Percentiles rank a stretch among this genome's conserved stretches.
These are phyloP conservation scores for Cladosporium sp. DNA, from an alignment of 2,329 filamentous ascomycete species.

Conservation along the genomic window DNA sequence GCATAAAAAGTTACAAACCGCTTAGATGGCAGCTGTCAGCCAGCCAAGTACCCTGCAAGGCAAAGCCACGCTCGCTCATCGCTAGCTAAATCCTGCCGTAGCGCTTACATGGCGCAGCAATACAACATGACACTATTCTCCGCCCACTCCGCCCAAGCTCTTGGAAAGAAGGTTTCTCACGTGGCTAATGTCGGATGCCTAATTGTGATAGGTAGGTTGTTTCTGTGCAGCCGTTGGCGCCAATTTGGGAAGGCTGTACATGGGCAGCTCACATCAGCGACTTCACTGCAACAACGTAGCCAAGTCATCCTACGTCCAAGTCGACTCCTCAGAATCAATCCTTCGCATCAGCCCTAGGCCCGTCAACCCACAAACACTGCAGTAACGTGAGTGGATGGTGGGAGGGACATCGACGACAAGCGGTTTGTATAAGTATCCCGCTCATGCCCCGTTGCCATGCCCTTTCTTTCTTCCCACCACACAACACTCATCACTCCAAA, in stretches of 20 bases:
- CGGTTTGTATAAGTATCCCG: conserved; percentile 24
- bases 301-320: not conserved
- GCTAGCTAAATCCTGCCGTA: not conserved
- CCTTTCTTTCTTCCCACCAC: conserved; percentile 12
- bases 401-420: no score
- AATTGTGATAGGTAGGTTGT: conserved; percentile 1
- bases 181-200: not conserved
- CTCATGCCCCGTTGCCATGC: not conserved
- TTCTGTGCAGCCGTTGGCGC: not conserved
- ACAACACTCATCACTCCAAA: conserved; percentile 25
- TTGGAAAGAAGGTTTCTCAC: conserved; percentile 1
- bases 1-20: no score
- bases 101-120: conserved; percentile 12
- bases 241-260: not conserved
- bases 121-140: not conserved
- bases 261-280: conserved; percentile 8
- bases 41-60: not conserved
- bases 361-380: not conserved
- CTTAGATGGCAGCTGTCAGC: no score
- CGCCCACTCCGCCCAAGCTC: not conserved
- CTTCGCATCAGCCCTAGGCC: conserved; percentile 2
- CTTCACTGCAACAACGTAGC: not conserved
- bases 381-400: not conserved
- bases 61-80: conserved; percentile 7
- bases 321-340: no score